Evolutionary conservation across 768 basidiomycete genomes (phyloP).

Genomic region (Myochromella boudieri): DNA sequence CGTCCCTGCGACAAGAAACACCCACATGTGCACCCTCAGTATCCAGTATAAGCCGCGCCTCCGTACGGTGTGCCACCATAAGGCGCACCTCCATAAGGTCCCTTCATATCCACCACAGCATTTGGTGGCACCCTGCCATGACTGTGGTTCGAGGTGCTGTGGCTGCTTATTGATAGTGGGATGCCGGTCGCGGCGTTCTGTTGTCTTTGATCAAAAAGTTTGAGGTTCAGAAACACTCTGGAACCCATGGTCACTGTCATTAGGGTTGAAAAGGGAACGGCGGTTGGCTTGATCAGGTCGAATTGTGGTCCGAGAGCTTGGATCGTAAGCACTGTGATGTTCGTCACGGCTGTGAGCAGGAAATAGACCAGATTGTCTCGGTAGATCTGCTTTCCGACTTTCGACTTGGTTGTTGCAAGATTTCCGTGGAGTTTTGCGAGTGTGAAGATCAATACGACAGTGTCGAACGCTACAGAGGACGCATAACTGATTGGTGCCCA

Average conservation of each 20-base stretch:
- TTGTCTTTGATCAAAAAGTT: constrained; percentile 14
- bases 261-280: constrained; percentile 27
- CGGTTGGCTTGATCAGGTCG: constrained; percentile 28
- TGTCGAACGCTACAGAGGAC: constrained; percentile 29
- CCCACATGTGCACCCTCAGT: no score
- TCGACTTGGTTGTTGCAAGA: constrained; percentile 18
- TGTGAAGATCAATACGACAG: constrained; percentile 24
- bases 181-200: constrained; percentile 1
- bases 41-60: no score
- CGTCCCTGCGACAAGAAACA: no score
- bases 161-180: constrained; percentile 5
- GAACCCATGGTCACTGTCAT: constrained; percentile 31
- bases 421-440: constrained; percentile 21
- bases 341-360: constrained; percentile 23
- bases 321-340: constrained; percentile 25
- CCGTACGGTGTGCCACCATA: no score
- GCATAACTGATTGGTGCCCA: constrained; percentile 35
- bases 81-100: no score
- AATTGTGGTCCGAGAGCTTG: constrained; percentile 23
- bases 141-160: constrained; percentile 3
- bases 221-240: constrained; percentile 31
- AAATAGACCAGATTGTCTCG: constrained; percentile 29
- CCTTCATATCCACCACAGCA: background rate
- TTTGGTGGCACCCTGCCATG: background rate
- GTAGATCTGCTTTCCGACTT: constrained; percentile 26